These are phyloP conservation scores for Pleoardoris graminearum DNA, from an alignment of 2,329 filamentous ascomycete genomes.

Conservation along the genomic window DNA sequence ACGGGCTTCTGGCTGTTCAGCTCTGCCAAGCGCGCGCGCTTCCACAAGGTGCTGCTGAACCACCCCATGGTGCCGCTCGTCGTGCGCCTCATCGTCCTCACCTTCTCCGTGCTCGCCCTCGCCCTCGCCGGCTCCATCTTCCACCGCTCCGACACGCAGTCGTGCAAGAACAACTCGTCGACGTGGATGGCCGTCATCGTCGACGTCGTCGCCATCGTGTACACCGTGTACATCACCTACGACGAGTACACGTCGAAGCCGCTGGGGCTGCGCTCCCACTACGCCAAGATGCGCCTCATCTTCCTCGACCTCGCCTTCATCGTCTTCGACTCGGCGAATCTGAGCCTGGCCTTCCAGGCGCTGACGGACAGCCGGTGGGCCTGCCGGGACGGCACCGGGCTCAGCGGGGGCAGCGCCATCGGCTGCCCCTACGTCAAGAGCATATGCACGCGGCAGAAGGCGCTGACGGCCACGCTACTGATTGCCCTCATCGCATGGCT, in stretches of 20 bases:
- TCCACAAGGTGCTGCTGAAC: slow-evolving; percentile 71
- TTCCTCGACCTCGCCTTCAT: slow-evolving; percentile 95
- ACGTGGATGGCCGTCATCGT: slow-evolving; percentile 88
- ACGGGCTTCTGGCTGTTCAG: slow-evolving; percentile 55
- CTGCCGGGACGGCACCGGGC: slow-evolving; percentile 37
- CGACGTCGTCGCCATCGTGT: slow-evolving; percentile 84
- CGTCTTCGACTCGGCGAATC: slow-evolving; percentile 93
- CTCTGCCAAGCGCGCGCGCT: slow-evolving; percentile 53
- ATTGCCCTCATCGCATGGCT: slow-evolving; percentile 88
- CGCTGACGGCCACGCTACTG: slow-evolving; percentile 76
- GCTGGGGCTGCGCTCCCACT: slow-evolving; percentile 79
- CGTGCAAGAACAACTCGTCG: slow-evolving; percentile 58
- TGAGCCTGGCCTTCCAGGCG: slow-evolving; percentile 85
- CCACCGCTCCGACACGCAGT: slow-evolving; percentile 47
- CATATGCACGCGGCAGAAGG: slow-evolving; percentile 67
- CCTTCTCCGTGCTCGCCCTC: slow-evolving; percentile 80
- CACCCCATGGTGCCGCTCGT: slow-evolving; percentile 84
- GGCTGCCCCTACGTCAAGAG: slow-evolving; percentile 36
- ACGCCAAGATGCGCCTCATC: slow-evolving; percentile 85
- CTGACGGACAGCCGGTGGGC: slow-evolving; percentile 66
- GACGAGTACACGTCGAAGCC: slow-evolving; percentile 97
- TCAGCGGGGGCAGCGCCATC: background rate
- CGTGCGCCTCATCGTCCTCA: slow-evolving; percentile 79
- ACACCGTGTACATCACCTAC: slow-evolving; percentile 90
- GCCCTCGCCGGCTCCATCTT: slow-evolving; percentile 77